Base-by-base conservation (phyloP, 208 protist species). In the Leishmania amazonensis region DNA sequence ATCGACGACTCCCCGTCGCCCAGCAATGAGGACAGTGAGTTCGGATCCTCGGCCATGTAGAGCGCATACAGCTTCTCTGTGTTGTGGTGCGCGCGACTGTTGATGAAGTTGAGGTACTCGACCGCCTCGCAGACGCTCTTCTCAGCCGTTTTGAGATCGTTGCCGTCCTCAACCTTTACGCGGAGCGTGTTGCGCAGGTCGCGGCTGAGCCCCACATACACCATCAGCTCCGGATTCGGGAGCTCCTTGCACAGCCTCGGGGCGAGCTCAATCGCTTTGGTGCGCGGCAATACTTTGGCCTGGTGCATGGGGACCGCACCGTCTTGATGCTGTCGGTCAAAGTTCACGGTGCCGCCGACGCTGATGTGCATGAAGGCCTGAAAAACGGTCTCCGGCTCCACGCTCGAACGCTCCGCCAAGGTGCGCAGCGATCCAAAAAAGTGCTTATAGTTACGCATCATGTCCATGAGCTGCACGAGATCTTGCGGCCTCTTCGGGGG, bases 221-320 rank as follows among this genome's bases (percentile, higher is more conserved):
- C 83, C 89, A 92, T 88, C 15, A 98, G 82, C 68, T 94, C 87
- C 64, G 82, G 79, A 72, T 83, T 85, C 17, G 92, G 83, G 17
- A 97, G 54, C 42, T 79, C 81, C 28, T 85, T 81, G 19, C 90
- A 91, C n/a, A 96, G 78, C 40, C 49, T 81, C 28, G 89, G 88
- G 67, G 95, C 86, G 19, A 98, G 87, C 70, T 93, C 85, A 78
- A 96, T 93, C 9, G 95, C 92, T 9, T 87, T 86, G 3, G 79
- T 81, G 24, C 92, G 93, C 19, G 93, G 74, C 21, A 97, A 85
- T n/a, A 98, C 94, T 75, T 98, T 98, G 11, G 91, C 93, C 84
- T 98, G 96, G 82, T 97, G 96, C 93, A 98, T 97, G 11, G 94
- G 96, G 31, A 98, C 92, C 2, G 78, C 83, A 4, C 92, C 94